Evolutionary conservation across 306 rosid species (phyloP), one percentile per base, ranked within the genome.

Genomic region (Carpinus fangiana): DNA sequence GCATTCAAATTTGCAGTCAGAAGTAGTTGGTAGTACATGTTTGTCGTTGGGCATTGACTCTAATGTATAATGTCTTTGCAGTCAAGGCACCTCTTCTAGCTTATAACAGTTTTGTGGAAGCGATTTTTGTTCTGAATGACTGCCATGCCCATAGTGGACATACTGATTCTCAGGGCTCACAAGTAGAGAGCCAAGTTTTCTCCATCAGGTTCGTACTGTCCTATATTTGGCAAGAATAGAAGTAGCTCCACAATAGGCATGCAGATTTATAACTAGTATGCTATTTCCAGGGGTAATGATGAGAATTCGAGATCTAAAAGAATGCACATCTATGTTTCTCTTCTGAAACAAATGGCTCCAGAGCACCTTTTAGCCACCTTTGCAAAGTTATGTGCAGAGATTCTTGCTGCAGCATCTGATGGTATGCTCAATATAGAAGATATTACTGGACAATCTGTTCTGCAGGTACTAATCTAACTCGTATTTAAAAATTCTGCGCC

Each of bases 271-370:
- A 78, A 69, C 36, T 34, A 72, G 65, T 76, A 50, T 66, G 46
- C 72, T 80, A 36, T 76, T 70, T 65, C 56, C 88, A 94, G 98
- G 78, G 97, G 98, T n/a, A 78, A 82, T 70, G 97, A 94, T 83
- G 97, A 89, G 82, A 78, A 55, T 47, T 84, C 90, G 45, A 92
- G 95, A 91, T 88, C 90, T 36, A 90, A 80, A 89, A 90, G 98
- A 80, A 92, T 92, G 97, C 91, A 89, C 61, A 88, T 92, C 56
- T 92, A 94, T 86, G 90, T 89, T 83, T 90, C 95, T 82, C 82
- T 94, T 81, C 90, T 94, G 48, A 92, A 92, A 85, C 97, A 90
- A 89, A 92, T 94, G 98, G 91, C 91, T 79, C 97, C 98, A 2
- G 98, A 92, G 87, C 97, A 94, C 81, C 96, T 92, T 79, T 82